phyloP scores from a whole-genome alignment of 306 rosid genomes.

The Casuarina equisetifolia region DNA sequence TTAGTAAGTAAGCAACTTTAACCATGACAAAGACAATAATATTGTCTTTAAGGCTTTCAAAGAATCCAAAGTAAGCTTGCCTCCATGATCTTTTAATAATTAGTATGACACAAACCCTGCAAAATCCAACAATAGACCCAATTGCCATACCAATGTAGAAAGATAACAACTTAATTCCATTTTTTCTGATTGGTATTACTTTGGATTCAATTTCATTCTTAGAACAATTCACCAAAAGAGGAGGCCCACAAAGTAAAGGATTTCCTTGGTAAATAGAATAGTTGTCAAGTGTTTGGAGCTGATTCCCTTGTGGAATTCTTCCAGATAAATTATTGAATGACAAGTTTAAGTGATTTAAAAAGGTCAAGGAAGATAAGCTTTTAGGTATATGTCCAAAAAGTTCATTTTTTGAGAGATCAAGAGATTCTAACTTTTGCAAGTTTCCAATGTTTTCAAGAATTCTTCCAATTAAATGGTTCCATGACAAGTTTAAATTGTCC shows the following conservation, averaged over 20 bases:
- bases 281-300: slow-evolving; percentile 5
- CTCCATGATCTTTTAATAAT: not conserved
- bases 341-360: not conserved
- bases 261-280: slow-evolving; percentile 10
- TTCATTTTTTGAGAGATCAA: slow-evolving; percentile 15
- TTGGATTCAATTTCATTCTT: too few relatives aligned
- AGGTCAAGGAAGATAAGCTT: slow-evolving; percentile 18
- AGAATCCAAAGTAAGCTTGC: slow-evolving; percentile 9
- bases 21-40: not conserved
- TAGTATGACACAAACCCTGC: not conserved
- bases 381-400: slow-evolving; percentile 6
- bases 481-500: slow-evolving; percentile 10
- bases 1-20: not conserved
- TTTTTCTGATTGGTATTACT: not conserved
- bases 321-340: slow-evolving; percentile 6
- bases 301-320: slow-evolving; percentile 15
- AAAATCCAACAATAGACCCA: slow-evolving; percentile 10
- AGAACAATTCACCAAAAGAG: not conserved
- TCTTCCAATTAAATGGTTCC: slow-evolving; percentile 11
- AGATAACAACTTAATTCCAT: not conserved
- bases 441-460: slow-evolving; percentile 7
- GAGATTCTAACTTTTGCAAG: not conserved
- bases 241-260: not conserved
- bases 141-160: not conserved
- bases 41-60: not conserved